Evolutionary conservation across 805 yeast species (phyloP).

Genomic region (Kluyveromyces aestuarii): DNA sequence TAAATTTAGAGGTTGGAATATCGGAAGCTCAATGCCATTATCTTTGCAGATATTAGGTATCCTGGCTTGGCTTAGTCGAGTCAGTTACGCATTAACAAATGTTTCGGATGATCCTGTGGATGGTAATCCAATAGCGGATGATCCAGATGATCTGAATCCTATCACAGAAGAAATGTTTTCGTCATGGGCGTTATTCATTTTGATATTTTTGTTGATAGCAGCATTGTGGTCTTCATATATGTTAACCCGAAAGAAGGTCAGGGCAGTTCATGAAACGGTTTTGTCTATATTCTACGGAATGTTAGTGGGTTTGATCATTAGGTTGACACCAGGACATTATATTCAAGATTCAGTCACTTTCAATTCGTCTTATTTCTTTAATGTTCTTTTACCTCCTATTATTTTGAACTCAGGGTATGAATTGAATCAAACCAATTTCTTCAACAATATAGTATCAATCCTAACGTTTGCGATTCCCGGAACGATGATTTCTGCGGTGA

Average conservation of each 20-base stretch:
- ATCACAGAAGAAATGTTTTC: conserved; percentile 91
- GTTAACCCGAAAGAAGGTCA: conserved; percentile 81
- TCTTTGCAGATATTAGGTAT: neutral
- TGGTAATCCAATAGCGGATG: conserved; percentile 35
- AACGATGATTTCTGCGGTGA: conserved; percentile 85
- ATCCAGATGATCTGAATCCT: conserved; percentile 66
- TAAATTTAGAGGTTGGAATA: too few species aligned
- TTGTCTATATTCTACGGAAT: conserved; percentile 92
- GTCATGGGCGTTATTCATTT: conserved; percentile 93
- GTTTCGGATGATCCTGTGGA: conserved; percentile 10
- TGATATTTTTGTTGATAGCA: conserved; percentile 67
- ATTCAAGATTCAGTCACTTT: conserved; percentile 96
- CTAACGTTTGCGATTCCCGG: conserved; percentile 95
- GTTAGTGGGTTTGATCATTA: conserved; percentile 86
- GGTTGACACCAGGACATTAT: conserved; percentile 91
- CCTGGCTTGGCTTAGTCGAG: neutral
- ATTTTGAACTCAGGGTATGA: conserved; percentile 95
- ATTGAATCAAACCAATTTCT: conserved; percentile 90
- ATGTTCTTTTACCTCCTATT: conserved; percentile 89
- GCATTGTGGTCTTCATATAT: conserved; percentile 95
- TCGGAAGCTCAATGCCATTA: neutral
- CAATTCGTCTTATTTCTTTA: conserved; percentile 90
- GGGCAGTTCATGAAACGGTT: conserved; percentile 96
- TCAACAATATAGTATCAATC: conserved; percentile 83
- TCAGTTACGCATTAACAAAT: neutral